Percentiles rank a stretch among this genome's conserved stretches.
Conservation (phyloP, 371 early-diverging fungal genomes). For the Gilbertella persicaria region DNA sequence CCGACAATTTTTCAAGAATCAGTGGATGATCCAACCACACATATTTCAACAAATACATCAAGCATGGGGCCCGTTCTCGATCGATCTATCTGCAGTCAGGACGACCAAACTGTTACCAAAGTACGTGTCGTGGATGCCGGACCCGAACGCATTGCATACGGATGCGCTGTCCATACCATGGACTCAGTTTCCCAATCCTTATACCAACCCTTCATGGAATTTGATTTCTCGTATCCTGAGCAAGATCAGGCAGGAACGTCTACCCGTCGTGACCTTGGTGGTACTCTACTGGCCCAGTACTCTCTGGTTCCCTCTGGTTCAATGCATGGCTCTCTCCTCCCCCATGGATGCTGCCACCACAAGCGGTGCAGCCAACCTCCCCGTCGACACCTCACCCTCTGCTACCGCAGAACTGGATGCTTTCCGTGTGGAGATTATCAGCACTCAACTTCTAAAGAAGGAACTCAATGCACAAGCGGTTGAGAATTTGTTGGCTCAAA, state of each 20-base stretch:
- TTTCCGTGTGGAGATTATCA: slow-evolving; percentile 3
- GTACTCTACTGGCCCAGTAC: slow-evolving; percentile 7
- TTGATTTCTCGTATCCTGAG: slow-evolving; percentile 4
- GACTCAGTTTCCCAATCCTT: not conserved
- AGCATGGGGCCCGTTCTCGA: slow-evolving; percentile 10
- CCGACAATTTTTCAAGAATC: slow-evolving; percentile 6
- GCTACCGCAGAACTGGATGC: not conserved
- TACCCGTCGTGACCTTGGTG: slow-evolving; percentile 7
- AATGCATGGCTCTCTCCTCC: not conserved
- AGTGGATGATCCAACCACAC: slow-evolving; percentile 2
- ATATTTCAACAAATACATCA: slow-evolving; percentile 13
- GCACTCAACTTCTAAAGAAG: not conserved
- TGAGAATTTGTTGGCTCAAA: not conserved
- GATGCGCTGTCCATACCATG: slow-evolving; percentile 5
- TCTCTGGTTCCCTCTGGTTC: slow-evolving; percentile 22
- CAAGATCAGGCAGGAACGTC: slow-evolving; percentile 1
- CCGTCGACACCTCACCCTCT: not conserved
- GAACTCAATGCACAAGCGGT: not conserved
- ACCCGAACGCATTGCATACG: slow-evolving; percentile 5
- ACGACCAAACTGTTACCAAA: slow-evolving; percentile 1
- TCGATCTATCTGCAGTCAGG: slow-evolving; percentile 31
- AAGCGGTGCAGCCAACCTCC: not conserved
- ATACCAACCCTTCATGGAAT: slow-evolving; percentile 14
- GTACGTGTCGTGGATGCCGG: slow-evolving; percentile 21
- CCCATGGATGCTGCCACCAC: not conserved